phyloP scores from a whole-genome alignment of 2,329 filamentous ascomycete species.

The Rhinocladiella similis region DNA sequence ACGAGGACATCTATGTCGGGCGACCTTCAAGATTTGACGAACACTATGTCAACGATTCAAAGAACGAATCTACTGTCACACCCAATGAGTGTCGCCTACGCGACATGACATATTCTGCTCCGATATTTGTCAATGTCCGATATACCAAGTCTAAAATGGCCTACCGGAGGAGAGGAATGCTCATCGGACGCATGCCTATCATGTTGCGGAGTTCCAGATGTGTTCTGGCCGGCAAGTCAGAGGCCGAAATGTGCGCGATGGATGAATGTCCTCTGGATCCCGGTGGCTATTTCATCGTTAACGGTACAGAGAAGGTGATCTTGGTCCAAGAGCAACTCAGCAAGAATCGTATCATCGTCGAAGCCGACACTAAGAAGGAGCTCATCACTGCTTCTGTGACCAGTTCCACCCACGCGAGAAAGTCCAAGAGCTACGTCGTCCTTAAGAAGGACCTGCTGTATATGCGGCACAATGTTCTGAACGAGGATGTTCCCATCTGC shows the following conservation, averaged over 20 bases:
- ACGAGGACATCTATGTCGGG: constrained; percentile 82
- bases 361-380: constrained; percentile 86
- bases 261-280: constrained; percentile 96
- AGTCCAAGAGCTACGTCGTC: constrained; percentile 95
- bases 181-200: constrained; percentile 87
- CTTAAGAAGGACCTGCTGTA: constrained; percentile 91
- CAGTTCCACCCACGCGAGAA: constrained; percentile 92
- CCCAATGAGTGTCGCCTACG: constrained; percentile 95
- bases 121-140: constrained; percentile 87
- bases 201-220: constrained; percentile 98
- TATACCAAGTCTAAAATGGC: constrained; percentile 82
- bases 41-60: constrained; percentile 54
- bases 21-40: constrained; percentile 77
- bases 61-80: constrained; percentile 62
- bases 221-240: constrained; percentile 77
- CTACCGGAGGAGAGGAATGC: constrained; percentile 69
- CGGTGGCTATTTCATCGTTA: constrained; percentile 96
- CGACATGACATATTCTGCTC: constrained; percentile 97
- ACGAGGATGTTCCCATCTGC: constrained; percentile 92
- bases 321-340: constrained; percentile 97
- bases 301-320: constrained; percentile 97
- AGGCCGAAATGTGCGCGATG: constrained; percentile 84
- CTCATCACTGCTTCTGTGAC: constrained; percentile 95
- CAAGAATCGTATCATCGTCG: constrained; percentile 98
- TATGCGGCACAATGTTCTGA: constrained; percentile 88